Conservation (phyloP, 805 yeast species). For the Zygoascus flipseniorum region DNA sequence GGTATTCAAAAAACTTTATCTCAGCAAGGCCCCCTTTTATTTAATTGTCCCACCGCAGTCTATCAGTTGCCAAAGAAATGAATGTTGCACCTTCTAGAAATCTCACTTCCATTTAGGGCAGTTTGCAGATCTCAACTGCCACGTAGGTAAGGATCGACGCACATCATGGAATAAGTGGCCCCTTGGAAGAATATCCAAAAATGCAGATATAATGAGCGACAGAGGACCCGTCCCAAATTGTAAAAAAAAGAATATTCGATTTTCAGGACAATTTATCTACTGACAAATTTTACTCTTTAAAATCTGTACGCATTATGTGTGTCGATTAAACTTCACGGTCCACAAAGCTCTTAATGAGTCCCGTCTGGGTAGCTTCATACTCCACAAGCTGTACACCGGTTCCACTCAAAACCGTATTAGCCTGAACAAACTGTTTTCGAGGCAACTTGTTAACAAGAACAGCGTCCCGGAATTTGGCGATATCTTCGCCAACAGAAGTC, state of each 20-base stretch:
- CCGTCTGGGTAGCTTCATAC: slow-evolving; percentile 63
- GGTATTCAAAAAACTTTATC: background rate
- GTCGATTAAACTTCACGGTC: slow-evolving; percentile 40
- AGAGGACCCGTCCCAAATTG: too few relatives aligned
- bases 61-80: background rate
- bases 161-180: background rate
- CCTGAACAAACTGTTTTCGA: slow-evolving; percentile 76
- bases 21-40: background rate
- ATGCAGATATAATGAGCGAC: too few relatives aligned
- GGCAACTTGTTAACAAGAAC: slow-evolving; percentile 71
- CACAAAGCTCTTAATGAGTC: slow-evolving; percentile 69
- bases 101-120: background rate
- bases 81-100: background rate
- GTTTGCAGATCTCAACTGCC: background rate
- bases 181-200: background rate
- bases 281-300: too few relatives aligned
- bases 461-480: slow-evolving; percentile 56
- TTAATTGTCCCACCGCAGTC: too few relatives aligned
- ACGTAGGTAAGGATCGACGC: background rate
- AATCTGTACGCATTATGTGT: too few relatives aligned
- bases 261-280: too few relatives aligned
- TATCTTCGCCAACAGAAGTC: slow-evolving; percentile 50
- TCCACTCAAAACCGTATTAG: slow-evolving; percentile 51
- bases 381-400: slow-evolving; percentile 50
- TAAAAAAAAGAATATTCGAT: too few relatives aligned